Conservation (phyloP, 805 yeast genomes). For the Nakazawaea anatomiae region DNA sequence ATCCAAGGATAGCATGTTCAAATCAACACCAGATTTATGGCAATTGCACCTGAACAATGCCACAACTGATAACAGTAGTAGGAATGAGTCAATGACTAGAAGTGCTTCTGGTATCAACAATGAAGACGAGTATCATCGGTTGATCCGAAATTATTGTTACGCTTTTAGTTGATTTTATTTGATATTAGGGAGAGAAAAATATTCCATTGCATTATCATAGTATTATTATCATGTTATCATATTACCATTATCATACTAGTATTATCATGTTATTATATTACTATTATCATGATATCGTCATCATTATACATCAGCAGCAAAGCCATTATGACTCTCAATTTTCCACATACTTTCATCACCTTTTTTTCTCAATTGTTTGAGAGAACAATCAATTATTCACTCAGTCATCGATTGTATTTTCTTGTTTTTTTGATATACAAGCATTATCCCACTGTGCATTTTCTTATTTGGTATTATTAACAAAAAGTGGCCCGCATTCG, state of each 20-base stretch:
- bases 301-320: too few species aligned
- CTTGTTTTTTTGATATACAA: too few species aligned
- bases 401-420: too few species aligned
- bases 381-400: too few species aligned
- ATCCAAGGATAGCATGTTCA: background rate
- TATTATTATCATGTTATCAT: background rate
- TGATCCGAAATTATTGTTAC: slow-evolving; percentile 11
- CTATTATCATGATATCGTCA: background rate
- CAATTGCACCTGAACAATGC: background rate
- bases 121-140: slow-evolving; percentile 8
- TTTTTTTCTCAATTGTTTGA: too few species aligned
- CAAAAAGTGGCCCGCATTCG: too few species aligned
- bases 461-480: too few species aligned
- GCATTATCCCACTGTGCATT: too few species aligned
- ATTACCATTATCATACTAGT: background rate
- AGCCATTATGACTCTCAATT: too few species aligned
- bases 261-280: background rate
- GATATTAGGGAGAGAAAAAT: too few species aligned
- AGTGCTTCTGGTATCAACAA: background rate
- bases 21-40: background rate
- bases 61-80: background rate
- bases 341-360: too few species aligned
- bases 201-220: too few species aligned
- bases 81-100: background rate
- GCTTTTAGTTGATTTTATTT: slow-evolving; percentile 6